Evolutionary conservation across 106 monocot species (phyloP).

Genomic region (Phalaenopsis equestris): DNA sequence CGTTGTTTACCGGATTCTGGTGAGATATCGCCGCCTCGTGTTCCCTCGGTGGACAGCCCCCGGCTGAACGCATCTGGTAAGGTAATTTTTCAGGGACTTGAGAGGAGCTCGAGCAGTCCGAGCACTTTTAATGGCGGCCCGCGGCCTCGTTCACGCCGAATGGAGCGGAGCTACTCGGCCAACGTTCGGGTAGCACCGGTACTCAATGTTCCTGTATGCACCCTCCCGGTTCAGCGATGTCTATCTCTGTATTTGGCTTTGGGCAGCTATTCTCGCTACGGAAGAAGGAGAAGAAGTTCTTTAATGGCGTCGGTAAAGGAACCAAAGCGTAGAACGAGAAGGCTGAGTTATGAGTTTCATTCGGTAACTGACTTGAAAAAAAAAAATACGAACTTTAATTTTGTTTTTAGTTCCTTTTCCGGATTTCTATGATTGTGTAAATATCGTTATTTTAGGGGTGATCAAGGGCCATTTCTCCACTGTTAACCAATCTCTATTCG

Average conservation of each 20-base stretch:
- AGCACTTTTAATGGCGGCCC: constrained; percentile 53
- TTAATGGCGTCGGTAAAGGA: neutral
- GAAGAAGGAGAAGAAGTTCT: constrained; percentile 6
- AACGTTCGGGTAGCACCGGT: constrained; percentile 67
- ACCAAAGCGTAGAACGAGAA: neutral
- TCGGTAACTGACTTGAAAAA: neutral
- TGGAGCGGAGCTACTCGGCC: constrained; percentile 87
- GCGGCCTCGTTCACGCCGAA: constrained; percentile 26
- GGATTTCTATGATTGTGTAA: neutral
- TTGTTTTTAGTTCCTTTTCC: neutral
- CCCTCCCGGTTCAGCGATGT: constrained; percentile 40
- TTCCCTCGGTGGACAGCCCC: constrained; percentile 59
- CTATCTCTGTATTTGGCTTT: constrained; percentile 50
- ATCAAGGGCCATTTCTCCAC: neutral
- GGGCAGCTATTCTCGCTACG: constrained; percentile 1
- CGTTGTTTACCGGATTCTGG: constrained; percentile 10
- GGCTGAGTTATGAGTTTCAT: neutral
- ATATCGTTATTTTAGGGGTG: neutral
- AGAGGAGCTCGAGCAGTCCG: constrained; percentile 86
- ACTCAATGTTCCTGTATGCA: constrained; percentile 82
- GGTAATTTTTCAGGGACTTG: constrained; percentile 71
- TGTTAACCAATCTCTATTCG: neutral
- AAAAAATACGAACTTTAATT: neutral
- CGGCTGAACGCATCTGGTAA: constrained; percentile 86
- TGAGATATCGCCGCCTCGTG: constrained; percentile 9